Percentiles rank a stretch among this genome's conserved stretches.
phyloP scores from a whole-genome alignment of 169 alveolate genomes.

The Cyclospora cayetanensis region DNA sequence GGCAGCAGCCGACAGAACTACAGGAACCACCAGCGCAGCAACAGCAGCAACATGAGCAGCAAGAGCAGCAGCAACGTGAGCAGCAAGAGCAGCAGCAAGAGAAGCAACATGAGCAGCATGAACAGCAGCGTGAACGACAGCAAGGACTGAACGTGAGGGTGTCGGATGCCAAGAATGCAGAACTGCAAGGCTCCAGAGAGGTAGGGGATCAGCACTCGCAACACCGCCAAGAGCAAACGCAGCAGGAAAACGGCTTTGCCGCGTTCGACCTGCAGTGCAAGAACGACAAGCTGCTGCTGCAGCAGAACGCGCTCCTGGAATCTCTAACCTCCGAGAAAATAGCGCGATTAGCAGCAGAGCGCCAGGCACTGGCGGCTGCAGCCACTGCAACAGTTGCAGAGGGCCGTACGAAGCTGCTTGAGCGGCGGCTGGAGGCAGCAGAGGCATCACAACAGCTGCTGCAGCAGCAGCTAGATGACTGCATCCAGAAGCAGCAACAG shows the following conservation, averaged over 20 bases:
- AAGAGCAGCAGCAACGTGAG: not conserved
- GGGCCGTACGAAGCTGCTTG: slow-evolving; percentile 40
- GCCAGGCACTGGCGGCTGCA: slow-evolving; percentile 63
- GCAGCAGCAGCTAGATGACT: slow-evolving; percentile 37
- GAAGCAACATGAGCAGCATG: not conserved
- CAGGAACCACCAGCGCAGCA: not conserved
- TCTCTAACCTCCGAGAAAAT: slow-evolving; percentile 20
- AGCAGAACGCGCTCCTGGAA: slow-evolving; percentile 58
- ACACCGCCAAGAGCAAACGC: slow-evolving; percentile 10
- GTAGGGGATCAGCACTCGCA: not conserved
- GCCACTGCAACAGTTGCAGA: slow-evolving; percentile 53
- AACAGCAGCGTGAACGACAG: not conserved
- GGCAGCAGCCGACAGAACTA: not conserved
- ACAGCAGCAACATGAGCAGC: slow-evolving; percentile 17
- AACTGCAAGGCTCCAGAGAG: not conserved
- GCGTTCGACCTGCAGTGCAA: slow-evolving; percentile 38
- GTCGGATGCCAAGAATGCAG: not conserved
- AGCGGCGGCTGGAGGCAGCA: slow-evolving; percentile 59
- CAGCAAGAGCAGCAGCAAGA: slow-evolving; percentile 37
- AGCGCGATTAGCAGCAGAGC: slow-evolving; percentile 55
- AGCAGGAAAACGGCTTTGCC: not conserved
- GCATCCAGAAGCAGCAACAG: slow-evolving; percentile 54
- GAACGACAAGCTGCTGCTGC: slow-evolving; percentile 61
- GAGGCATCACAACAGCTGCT: slow-evolving; percentile 57
- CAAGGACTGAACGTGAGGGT: not conserved